Conservation (phyloP, 352 stramenopile genomes). For the Saprolegnia parasitica region DNA sequence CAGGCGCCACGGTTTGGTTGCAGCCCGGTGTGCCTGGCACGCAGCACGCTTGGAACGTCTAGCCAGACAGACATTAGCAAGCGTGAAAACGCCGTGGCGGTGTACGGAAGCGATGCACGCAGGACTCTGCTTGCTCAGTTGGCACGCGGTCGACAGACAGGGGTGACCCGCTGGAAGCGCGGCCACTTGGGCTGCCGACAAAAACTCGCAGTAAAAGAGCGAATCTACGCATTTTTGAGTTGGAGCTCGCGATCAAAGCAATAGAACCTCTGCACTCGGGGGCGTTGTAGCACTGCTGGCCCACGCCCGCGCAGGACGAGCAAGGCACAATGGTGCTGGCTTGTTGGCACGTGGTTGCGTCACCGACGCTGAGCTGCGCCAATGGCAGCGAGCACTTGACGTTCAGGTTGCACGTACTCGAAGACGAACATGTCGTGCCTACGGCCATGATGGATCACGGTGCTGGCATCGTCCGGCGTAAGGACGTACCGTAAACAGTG, state of each 20-base stretch:
- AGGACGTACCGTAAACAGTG: not conserved
- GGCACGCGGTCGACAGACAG: slow-evolving; percentile 9
- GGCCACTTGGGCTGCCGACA: slow-evolving; percentile 17
- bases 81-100: too few species aligned
- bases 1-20: not conserved
- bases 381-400: not conserved
- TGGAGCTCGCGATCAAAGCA: not conserved
- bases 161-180: slow-evolving; percentile 9
- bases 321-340: not conserved
- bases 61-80: not conserved
- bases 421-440: not conserved
- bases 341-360: not conserved
- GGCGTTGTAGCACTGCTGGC: slow-evolving; percentile 15
- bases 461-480: not conserved
- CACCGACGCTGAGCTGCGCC: not conserved
- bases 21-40: slow-evolving; percentile 15
- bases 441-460: not conserved
- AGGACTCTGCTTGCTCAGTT: slow-evolving; percentile 26
- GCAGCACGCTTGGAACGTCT: slow-evolving; percentile 22
- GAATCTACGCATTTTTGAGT: slow-evolving; percentile 17
- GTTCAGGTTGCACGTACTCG: slow-evolving; percentile 17
- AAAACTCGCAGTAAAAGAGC: slow-evolving; percentile 21
- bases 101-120: slow-evolving; percentile 7
- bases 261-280: slow-evolving; percentile 15
- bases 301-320: not conserved